Conservation (phyloP, 108 stramenopile genomes). For the Fragilariopsis cylindrus region DNA sequence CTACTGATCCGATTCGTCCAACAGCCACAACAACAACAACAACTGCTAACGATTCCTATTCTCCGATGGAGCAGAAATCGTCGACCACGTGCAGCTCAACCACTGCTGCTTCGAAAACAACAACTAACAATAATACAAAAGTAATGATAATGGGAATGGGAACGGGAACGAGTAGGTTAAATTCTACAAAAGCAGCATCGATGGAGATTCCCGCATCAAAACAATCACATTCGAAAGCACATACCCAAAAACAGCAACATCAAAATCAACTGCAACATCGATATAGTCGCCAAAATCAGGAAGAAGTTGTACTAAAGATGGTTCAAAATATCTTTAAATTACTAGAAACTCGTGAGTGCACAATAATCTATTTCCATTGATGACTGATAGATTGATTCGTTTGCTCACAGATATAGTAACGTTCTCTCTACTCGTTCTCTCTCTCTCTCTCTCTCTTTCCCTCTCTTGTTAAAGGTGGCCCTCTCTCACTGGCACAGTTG, state of each 20-base stretch:
- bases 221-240: neutral
- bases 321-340: conserved; percentile 31
- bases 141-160: neutral
- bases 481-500: conserved; percentile 36
- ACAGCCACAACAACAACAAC: too few species aligned
- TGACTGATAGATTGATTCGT: neutral
- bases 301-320: conserved; percentile 14
- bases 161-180: neutral
- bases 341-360: conserved; percentile 35
- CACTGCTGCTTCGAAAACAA: neutral
- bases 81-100: neutral
- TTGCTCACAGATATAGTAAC: neutral
- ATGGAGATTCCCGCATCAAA: neutral
- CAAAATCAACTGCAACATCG: conserved; percentile 9
- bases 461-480: conserved; percentile 30
- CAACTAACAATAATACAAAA: neutral
- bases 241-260: conserved; percentile 11
- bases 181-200: neutral
- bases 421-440: neutral
- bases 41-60: neutral
- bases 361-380: neutral
- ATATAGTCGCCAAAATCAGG: conserved; percentile 14
- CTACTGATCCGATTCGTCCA: too few species aligned
- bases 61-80: neutral
- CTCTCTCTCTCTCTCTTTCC: neutral